Evolutionary conservation across 2,329 filamentous ascomycete genomes (phyloP), one percentile per base, ranked within the genome.

Genomic region (Verticillium dahliae): DNA sequence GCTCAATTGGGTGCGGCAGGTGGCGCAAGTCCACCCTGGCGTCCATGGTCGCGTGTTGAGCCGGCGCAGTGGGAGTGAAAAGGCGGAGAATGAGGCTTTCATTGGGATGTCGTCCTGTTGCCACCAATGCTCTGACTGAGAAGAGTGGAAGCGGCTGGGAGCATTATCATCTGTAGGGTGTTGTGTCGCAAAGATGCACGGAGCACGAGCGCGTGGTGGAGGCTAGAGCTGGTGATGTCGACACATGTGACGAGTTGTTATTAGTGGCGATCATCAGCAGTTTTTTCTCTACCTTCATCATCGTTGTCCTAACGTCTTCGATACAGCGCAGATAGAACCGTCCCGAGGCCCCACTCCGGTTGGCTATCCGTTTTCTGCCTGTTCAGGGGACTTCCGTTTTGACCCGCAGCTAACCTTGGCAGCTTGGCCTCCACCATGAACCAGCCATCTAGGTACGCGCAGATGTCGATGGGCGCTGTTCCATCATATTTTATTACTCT

Each of bases 21-120:
- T 74, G 63, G 74, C 76, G 68, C 80, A 82, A 13, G 79, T 80
- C 80, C 79, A 80, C 66, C 58, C 37, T 18, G 58, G 34, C 11
- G 58, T 35, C 33, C 74, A 68, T 65, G 61, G 62, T 60, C 73
- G 71, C 70, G 75, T 65, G 69, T 72, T 69, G 62, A 74, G 69
- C 63, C 76, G 73, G 70, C 70, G 71, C 77, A 68, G 71, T 71
- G 73, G 70, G 69, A 64, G 39, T 72, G 66, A 65, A 68, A 73
- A 72, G 65, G 73, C 66, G 72, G 71, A 69, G 70, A 79, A 68
- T 60, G 67, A 60, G 55, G 72, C 68, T 71, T 76, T 81, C 80
- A 82, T 82, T 62, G 68, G 68, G 67, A 65, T 59, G 62, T 58
- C 61, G 64, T 60, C 56, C 61, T 38, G 63, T 55, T 65, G 39